Conservation (phyloP, 306 rosid species). For the Vachellia collinsii region DNA sequence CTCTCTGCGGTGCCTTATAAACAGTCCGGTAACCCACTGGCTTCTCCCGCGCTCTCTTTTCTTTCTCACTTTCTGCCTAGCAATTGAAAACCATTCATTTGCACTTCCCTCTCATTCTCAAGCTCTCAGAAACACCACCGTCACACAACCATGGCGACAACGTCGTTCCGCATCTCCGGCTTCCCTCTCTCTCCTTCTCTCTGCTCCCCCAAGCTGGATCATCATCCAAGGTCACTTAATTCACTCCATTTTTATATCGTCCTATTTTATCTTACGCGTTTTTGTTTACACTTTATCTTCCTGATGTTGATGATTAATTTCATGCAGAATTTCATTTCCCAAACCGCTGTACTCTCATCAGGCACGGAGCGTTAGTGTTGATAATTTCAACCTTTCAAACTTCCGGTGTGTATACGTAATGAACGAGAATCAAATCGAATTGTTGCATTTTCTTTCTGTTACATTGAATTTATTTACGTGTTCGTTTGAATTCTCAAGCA, state of each 20-base stretch:
- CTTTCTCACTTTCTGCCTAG: neutral
- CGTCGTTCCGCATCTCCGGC: slow-evolving; percentile 46
- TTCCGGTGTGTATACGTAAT: slow-evolving; percentile 32
- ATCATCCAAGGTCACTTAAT: slow-evolving; percentile 7
- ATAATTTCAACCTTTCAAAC: slow-evolving; percentile 26
- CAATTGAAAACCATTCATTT: neutral
- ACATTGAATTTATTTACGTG: neutral
- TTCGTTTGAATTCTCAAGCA: slow-evolving; percentile 40
- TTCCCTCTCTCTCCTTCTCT: slow-evolving; percentile 34
- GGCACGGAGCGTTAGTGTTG: slow-evolving; percentile 10
- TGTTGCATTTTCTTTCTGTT: neutral
- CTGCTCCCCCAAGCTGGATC: slow-evolving; percentile 21
- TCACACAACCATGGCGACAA: slow-evolving; percentile 41
- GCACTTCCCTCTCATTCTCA: neutral
- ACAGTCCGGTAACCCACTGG: neutral
- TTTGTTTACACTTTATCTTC: neutral
- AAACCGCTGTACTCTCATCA: slow-evolving; percentile 30
- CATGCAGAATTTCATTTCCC: slow-evolving; percentile 37
- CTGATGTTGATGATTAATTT: neutral
- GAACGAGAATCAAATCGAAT: neutral
- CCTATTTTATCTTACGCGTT: neutral
- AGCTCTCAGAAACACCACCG: neutral
- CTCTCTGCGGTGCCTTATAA: no score
- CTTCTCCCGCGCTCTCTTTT: neutral
- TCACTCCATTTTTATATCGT: neutral